phyloP scores from a whole-genome alignment of 306 rosid genomes.

The Inga laurina region DNA sequence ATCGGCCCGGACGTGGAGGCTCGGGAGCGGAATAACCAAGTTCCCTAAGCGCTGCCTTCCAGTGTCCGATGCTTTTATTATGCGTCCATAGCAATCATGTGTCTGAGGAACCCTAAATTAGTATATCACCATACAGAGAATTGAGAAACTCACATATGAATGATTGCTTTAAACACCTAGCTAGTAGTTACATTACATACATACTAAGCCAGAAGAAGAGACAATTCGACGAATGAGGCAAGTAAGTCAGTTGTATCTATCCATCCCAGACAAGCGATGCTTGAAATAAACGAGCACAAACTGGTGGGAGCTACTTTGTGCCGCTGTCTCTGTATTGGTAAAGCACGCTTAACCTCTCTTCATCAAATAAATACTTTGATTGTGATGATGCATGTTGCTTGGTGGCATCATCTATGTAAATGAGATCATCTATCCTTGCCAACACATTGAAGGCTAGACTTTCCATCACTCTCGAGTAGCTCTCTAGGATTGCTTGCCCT shows the following conservation, averaged over 20 bases:
- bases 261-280: background rate
- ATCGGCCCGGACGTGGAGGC: too few relatives aligned
- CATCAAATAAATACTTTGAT: background rate
- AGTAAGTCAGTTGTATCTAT: background rate
- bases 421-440: conserved; percentile 57
- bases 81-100: background rate
- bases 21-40: background rate
- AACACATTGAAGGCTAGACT: conserved; percentile 56
- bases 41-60: background rate
- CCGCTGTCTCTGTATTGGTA: conserved; percentile 31
- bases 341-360: conserved; percentile 25
- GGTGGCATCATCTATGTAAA: conserved; percentile 49
- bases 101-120: background rate
- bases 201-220: background rate
- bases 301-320: conserved; percentile 28
- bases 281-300: conserved; percentile 24
- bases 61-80: background rate
- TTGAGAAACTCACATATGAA: background rate
- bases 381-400: conserved; percentile 34
- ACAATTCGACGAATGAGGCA: background rate
- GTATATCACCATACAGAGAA: background rate
- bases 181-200: background rate
- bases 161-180: background rate
- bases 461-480: conserved; percentile 56
- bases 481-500: conserved; percentile 55